Percentiles rank a stretch among this genome's conserved stretches.
Evolutionary conservation across 1,284 basidiomycete genomes (phyloP).

Genomic region (Meripilus lineatus): DNA sequence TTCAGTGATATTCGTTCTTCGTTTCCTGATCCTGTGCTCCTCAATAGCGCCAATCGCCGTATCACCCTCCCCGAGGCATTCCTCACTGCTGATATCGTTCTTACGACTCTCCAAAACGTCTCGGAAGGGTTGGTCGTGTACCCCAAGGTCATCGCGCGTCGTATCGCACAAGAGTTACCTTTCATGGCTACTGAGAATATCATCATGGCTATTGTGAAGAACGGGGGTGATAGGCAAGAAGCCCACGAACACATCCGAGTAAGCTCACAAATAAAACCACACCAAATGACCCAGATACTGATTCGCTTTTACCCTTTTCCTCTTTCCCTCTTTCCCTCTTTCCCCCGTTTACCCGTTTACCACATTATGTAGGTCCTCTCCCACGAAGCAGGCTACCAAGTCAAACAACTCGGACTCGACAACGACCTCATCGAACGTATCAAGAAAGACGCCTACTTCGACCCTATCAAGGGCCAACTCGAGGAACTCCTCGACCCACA

Average conservation of each 20-base stretch:
- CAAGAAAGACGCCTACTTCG: constrained; percentile 60
- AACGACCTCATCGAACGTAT: constrained; percentile 96
- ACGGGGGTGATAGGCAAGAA: constrained; percentile 92
- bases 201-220: constrained; percentile 98
- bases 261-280: no score
- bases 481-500: constrained; percentile 73
- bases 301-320: no score
- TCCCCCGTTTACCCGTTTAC: not conserved
- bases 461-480: constrained; percentile 56
- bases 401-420: constrained; percentile 92
- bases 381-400: constrained; percentile 91
- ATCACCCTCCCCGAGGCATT: constrained; percentile 97
- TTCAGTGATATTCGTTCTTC: no score
- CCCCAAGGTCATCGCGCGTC: constrained; percentile 89
- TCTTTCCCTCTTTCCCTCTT: constrained; percentile 1
- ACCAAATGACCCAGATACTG: no score
- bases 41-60: constrained; percentile 86
- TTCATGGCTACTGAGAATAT: constrained; percentile 99
- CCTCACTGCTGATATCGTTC: constrained; percentile 94
- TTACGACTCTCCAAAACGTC: constrained; percentile 95
- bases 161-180: constrained; percentile 92
- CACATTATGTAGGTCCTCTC: constrained; percentile 64
- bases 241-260: constrained; percentile 97
- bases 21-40: constrained; percentile 1
- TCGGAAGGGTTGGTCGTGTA: constrained; percentile 98